Percentiles rank a stretch among this genome's conserved stretches.
These are phyloP conservation scores for Sporothrix phasma DNA, from an alignment of 2,329 filamentous ascomycete species.

Conservation along the genomic window DNA sequence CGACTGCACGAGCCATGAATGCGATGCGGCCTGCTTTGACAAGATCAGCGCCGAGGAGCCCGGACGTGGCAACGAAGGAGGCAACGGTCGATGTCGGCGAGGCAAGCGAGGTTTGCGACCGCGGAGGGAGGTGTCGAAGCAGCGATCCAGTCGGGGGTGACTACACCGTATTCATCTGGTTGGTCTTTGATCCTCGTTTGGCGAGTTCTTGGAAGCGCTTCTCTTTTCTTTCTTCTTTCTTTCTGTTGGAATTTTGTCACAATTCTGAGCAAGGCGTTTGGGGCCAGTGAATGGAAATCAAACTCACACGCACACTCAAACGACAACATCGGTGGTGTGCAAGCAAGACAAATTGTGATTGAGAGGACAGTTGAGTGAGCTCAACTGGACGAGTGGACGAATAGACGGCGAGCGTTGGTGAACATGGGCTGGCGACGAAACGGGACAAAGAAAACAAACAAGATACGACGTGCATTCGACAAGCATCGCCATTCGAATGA, in stretches of 20 bases:
- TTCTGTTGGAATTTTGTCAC: background rate
- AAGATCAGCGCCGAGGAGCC: too few relatives aligned
- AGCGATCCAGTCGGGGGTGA: too few relatives aligned
- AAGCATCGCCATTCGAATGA: too few relatives aligned
- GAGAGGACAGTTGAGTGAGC: background rate
- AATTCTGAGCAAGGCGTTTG: too few relatives aligned
- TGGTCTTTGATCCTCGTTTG: too few relatives aligned
- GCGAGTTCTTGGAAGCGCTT: too few relatives aligned
- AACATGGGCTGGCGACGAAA: background rate
- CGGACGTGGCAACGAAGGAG: too few relatives aligned
- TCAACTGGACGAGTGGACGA: background rate
- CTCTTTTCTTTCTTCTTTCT: too few relatives aligned
- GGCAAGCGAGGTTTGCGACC: background rate
- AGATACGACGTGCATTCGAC: background rate
- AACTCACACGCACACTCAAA: too few relatives aligned
- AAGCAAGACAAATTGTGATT: background rate
- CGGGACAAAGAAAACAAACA: background rate
- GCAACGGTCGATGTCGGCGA: background rate
- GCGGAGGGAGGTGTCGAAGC: too few relatives aligned
- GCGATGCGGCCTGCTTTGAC: background rate
- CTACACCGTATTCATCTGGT: too few relatives aligned
- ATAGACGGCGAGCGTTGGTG: background rate
- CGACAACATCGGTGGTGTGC: background rate
- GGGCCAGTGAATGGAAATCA: too few relatives aligned
- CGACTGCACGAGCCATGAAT: background rate